Evolutionary conservation across 2,329 filamentous ascomycete species (phyloP), one percentile per base, ranked within the genome.

Genomic region (Aspergillus jensenii): DNA sequence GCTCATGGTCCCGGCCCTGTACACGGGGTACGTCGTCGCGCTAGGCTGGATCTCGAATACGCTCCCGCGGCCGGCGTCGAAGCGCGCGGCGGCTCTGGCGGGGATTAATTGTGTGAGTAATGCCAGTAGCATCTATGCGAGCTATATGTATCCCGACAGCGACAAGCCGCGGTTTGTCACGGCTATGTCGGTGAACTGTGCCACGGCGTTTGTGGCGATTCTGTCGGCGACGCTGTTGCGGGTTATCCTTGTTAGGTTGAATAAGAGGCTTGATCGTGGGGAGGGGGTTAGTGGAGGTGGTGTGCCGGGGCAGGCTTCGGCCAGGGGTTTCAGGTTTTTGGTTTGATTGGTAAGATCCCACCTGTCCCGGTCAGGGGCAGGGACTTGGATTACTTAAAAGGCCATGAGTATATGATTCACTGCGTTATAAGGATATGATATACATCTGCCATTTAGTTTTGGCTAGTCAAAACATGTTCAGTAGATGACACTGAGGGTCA

Each of bases 11-110:
- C 80, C 84, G 0, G 83, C 85, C 27, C 27, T 31, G 9, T 31
- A 31, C 66, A 82, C 83, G 1, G 83, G 84, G 48, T 91, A 87
- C 67, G 88, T 89, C 0, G 87, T 90, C 1, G 81, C 81, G 1
- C 77, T 90, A 4, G 83, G 87, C 2, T 95, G 90, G 90, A 91
- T 93, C 62, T 86, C 83, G 47, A 90, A 89, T 69, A 88, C 87
- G 1, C 81, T 93, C 52, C 89, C 90, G 0, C 84, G 90, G 5
- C 90, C 90, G 3, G 88, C 89, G 0, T 86, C 89, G 2, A 93
- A 93, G 76, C 83, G 89, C 59, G 86, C 87, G 2, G 85, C 88
- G 0, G 89, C 88, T 0, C 72, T 93, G 5, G 90, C 89, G 1
- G 86, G 88, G 60, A 90, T 93, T 74, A 93, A 93, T 68, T 87